phyloP scores from a whole-genome alignment of 2,329 filamentous ascomycete genomes.

The Colletotrichum horii region DNA sequence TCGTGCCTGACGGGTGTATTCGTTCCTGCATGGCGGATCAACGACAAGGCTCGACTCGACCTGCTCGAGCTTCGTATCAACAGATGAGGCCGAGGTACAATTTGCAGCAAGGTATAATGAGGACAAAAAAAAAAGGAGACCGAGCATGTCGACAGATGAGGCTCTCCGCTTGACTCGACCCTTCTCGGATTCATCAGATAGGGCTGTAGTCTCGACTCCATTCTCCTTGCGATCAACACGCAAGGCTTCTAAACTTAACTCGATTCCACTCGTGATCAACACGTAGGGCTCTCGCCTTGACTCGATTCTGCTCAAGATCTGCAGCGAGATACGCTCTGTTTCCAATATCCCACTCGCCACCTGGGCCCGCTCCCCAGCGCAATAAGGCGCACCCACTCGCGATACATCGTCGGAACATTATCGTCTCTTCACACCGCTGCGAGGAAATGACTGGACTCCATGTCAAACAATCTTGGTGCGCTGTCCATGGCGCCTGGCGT shows the following conservation, averaged over 20 bases:
- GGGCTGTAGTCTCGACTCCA: neutral
- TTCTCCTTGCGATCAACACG: neutral
- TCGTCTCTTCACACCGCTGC: constrained; percentile 13
- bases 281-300: neutral
- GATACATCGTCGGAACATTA: constrained; percentile 9
- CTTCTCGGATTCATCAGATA: neutral
- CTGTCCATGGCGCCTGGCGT: neutral
- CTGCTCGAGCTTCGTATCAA: neutral
- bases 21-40: neutral
- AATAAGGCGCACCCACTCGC: constrained; percentile 1
- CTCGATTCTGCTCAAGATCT: neutral
- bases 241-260: neutral
- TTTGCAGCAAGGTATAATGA: neutral
- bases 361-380: neutral
- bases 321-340: neutral
- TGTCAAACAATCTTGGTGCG: constrained; percentile 1
- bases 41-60: neutral
- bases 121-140: neutral
- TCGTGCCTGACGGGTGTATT: neutral
- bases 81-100: neutral
- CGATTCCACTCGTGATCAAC: neutral
- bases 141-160: neutral
- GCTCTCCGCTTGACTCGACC: neutral
- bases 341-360: neutral
- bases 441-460: constrained; percentile 1